Base-by-base conservation (phyloP, 148 eudicot species). In the Rhododendron williamsianum region DNA sequence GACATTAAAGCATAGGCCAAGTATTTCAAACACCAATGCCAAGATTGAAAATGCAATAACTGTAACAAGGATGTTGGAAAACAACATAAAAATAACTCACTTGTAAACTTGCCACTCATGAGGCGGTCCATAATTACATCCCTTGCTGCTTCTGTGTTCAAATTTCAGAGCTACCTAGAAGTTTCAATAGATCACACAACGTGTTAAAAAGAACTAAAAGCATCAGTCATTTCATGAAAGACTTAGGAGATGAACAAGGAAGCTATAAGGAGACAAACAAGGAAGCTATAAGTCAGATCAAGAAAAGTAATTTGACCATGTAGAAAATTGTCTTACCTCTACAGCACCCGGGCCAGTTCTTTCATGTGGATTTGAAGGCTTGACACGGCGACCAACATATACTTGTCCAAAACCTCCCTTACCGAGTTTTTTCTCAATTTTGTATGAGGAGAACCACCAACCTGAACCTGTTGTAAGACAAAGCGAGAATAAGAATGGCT, bases 371-470 rank as follows among this genome's bases (percentile, higher is more conserved):
- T 85, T 87, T 19, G 94, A 84, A 33, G 93, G 88, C 87, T 90
- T 89, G 51, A 89, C 65, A 35, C 93, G 92, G 19, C 94, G 94
- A 86, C 99, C 99, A 82, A 93, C 97, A 88, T 91, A 96, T 63
- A 96, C 99, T 86, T 95, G 99, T 76, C 99, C 97, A 88, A 95
- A 96, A 54, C 98, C 98, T 86, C 99, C 98, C 90, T 96, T 96
- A 21, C 98, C 97, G 30, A 96, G 90, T 89, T 94, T 96, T 87
- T 82, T 91, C 2, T 94, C 99, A 58, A 93, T 38, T 82, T 84
- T 89, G 81, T 94, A 96, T 13, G 82, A 72, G 99, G 98, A 16
- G 99, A 96, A 88, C 89, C 89, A 86, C 94, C 94, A 67, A 96
- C 94, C 89, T 91, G 92, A 78, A 94, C 95, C 98, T 96, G 93